Conservation (phyloP, 352 stramenopile genomes). For the Pythium oligandrum region DNA sequence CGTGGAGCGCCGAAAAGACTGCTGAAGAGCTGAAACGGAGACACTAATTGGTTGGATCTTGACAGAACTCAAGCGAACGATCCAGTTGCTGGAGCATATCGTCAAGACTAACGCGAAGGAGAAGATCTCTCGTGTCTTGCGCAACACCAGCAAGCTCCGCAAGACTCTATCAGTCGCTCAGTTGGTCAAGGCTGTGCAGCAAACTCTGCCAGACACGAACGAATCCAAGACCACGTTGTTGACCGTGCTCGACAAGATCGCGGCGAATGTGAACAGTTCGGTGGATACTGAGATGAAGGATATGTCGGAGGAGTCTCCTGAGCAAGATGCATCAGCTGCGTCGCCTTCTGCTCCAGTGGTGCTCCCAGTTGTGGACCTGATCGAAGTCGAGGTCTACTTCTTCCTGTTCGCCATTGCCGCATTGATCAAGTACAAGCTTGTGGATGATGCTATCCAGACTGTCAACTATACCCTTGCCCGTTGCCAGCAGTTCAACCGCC, state of each 20-base stretch:
- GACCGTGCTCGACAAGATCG: constrained; percentile 42
- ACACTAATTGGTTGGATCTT: too few relatives aligned
- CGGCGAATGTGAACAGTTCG: constrained; percentile 25
- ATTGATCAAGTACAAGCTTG: constrained; percentile 67
- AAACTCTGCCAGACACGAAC: constrained; percentile 63
- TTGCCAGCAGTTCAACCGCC: constrained; percentile 75
- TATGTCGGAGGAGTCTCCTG: constrained; percentile 22
- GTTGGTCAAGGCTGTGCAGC: constrained; percentile 48
- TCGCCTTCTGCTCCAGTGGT: constrained; percentile 13
- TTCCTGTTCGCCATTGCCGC: constrained; percentile 70
- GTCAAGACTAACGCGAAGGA: constrained; percentile 86
- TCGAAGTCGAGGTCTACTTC: constrained; percentile 86
- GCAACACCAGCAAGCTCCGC: constrained; percentile 76
- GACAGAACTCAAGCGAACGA: constrained; percentile 70
- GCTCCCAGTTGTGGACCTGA: constrained; percentile 57
- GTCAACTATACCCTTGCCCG: constrained; percentile 49
- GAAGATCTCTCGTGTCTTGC: constrained; percentile 75
- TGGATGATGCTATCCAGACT: constrained; percentile 44
- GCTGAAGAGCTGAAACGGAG: too few relatives aligned
- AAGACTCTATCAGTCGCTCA: constrained; percentile 65
- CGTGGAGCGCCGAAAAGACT: background rate
- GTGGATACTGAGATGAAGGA: constrained; percentile 66
- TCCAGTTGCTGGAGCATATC: constrained; percentile 63
- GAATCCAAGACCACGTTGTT: constrained; percentile 51
- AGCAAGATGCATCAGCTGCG: constrained; percentile 14